These are phyloP conservation scores for Xylaria sp. DNA, from an alignment of 2,329 filamentous ascomycete species.

Conservation along the genomic window DNA sequence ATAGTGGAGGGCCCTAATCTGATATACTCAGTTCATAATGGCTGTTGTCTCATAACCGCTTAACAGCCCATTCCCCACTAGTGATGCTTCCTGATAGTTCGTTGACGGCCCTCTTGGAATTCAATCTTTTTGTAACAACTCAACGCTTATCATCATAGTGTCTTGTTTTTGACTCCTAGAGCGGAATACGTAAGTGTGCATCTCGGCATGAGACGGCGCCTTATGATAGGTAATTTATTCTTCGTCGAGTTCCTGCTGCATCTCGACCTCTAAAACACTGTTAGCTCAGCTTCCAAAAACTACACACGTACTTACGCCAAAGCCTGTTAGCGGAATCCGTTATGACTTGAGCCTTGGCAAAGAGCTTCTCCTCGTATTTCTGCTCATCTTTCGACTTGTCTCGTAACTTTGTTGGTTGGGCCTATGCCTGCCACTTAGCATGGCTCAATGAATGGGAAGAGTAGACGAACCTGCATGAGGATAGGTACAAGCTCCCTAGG, in stretches of 20 bases:
- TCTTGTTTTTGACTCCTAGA: neutral
- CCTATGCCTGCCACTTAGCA: conserved; percentile 55
- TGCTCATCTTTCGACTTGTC: conserved; percentile 66
- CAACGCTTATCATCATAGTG: neutral
- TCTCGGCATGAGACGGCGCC: neutral
- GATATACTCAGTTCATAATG: conserved; percentile 2
- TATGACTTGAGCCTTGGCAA: conserved; percentile 75
- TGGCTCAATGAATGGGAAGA: neutral
- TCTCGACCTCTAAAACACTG: conserved; percentile 57
- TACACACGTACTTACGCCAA: conserved; percentile 66
- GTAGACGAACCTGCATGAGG: conserved; percentile 71
- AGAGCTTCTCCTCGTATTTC: conserved; percentile 71
- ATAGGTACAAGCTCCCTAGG: conserved; percentile 75
- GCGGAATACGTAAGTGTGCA: neutral
- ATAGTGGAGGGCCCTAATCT: neutral
- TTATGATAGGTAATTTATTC: conserved; percentile 46
- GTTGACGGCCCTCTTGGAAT: neutral
- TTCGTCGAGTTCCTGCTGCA: conserved; percentile 62
- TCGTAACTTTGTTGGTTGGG: conserved; percentile 73
- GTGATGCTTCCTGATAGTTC: neutral
- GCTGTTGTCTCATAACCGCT: neutral
- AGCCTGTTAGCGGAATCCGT: conserved; percentile 74
- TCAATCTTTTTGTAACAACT: neutral
- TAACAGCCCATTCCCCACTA: neutral
- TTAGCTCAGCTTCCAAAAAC: conserved; percentile 35